Evolutionary conservation across 2,329 filamentous ascomycete species (phyloP).

Genomic region (Fusarium goolgardi): DNA sequence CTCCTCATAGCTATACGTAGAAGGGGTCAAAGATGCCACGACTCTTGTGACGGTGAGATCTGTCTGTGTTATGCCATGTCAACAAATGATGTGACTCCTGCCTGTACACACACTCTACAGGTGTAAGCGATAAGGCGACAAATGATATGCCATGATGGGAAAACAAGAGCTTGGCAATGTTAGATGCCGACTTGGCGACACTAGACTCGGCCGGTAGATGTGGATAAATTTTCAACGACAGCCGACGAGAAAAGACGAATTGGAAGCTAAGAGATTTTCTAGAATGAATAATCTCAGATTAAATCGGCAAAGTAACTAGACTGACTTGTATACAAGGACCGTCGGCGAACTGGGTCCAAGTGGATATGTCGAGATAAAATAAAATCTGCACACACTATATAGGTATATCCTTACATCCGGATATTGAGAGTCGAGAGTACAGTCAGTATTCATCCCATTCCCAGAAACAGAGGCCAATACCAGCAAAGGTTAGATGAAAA

Average conservation of each 20-base stretch:
- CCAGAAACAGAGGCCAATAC: too few relatives aligned
- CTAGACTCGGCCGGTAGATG: background rate
- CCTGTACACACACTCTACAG: background rate
- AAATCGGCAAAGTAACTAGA: slow-evolving; percentile 5
- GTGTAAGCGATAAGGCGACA: background rate
- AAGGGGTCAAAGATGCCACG: background rate
- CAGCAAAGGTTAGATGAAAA: too few relatives aligned
- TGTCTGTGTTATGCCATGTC: background rate
- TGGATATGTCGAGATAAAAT: background rate
- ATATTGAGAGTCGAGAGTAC: background rate
- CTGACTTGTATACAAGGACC: slow-evolving; percentile 1
- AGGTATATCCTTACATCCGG: slow-evolving; percentile 1
- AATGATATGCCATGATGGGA: background rate
- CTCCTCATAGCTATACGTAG: too few relatives aligned
- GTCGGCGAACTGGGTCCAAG: slow-evolving; percentile 22
- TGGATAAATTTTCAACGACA: background rate
- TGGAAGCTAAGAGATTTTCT: slow-evolving; percentile 4
- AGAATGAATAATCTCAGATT: background rate
- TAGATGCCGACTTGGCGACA: slow-evolving; percentile 28
- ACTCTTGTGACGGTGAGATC: background rate
- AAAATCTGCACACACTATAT: slow-evolving; percentile 5
- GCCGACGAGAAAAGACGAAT: background rate
- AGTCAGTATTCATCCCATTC: too few relatives aligned
- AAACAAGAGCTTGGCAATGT: slow-evolving; percentile 10
- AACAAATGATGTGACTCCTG: background rate